phyloP scores from a whole-genome alignment of 2,329 filamentous ascomycete species.

The Curvularia sp. region DNA sequence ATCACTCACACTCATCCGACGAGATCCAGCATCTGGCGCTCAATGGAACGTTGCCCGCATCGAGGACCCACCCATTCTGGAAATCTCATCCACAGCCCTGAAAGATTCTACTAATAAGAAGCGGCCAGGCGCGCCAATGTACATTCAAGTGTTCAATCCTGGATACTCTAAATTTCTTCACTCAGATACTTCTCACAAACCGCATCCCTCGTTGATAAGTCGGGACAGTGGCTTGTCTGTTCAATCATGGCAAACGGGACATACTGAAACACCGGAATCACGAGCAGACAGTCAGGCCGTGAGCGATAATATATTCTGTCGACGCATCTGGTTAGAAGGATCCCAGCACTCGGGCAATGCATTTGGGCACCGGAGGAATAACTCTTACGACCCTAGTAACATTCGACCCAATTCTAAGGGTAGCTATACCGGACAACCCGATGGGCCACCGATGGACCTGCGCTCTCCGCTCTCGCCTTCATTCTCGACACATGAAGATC shows the following conservation, averaged over 20 bases:
- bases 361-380: conserved; percentile 51
- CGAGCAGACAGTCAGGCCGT: conserved; percentile 1
- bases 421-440: conserved; percentile 25
- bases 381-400: conserved; percentile 39
- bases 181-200: conserved; percentile 27
- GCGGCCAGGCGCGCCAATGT: conserved; percentile 54
- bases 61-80: conserved; percentile 54
- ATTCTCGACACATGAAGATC: conserved; percentile 35
- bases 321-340: conserved; percentile 59
- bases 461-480: conserved; percentile 24
- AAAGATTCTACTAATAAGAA: conserved; percentile 39
- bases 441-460: conserved; percentile 25
- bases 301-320: conserved; percentile 48
- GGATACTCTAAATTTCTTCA: conserved; percentile 66
- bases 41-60: conserved; percentile 62
- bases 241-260: conserved; percentile 16
- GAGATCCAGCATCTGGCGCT: conserved; percentile 57
- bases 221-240: conserved; percentile 27
- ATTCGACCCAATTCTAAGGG: conserved; percentile 34
- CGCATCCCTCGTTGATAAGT: conserved; percentile 22
- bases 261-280: conserved; percentile 1
- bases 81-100: conserved; percentile 54
- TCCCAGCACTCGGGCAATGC: conserved; percentile 49
- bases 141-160: conserved; percentile 65
- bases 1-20: conserved; percentile 58